A percentile compares a stretch with the other conserved stretches of the same genome.
Evolutionary conservation across 345 rosid species (phyloP).

Genomic region (Viola odorata): DNA sequence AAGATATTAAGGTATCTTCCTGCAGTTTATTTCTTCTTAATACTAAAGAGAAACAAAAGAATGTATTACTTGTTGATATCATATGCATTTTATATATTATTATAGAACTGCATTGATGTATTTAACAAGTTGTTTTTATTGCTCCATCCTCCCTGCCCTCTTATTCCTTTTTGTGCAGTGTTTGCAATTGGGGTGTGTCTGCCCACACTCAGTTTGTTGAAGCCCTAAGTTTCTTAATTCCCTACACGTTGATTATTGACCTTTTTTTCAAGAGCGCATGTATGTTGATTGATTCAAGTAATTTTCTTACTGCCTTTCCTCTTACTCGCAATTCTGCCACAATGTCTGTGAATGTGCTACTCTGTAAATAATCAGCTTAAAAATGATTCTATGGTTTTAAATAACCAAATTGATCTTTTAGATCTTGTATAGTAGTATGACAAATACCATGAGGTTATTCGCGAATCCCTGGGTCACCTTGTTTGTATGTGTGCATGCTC

Average conservation of each 20-base stretch:
- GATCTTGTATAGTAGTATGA: constrained; percentile 7
- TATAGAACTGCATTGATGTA: not conserved
- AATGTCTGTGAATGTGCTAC: not conserved
- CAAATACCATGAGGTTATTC: not conserved
- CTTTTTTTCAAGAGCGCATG: not conserved
- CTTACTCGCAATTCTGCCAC: not conserved
- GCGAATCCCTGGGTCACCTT: not conserved
- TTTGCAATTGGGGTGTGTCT: constrained; percentile 66
- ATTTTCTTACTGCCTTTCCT: not conserved
- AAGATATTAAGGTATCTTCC: constrained; percentile 54
- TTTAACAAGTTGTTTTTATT: constrained; percentile 1
- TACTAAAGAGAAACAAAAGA: not conserved
- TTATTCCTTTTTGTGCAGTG: constrained; percentile 36
- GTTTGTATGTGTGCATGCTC: not conserved
- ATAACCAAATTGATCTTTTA: not conserved
- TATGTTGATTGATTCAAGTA: not conserved
- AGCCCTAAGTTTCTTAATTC: not conserved
- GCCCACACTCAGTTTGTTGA: constrained; percentile 35
- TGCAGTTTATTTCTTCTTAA: constrained; percentile 1
- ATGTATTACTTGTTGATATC: constrained; percentile 1
- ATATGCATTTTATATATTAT: not conserved
- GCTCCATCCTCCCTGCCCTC: not conserved
- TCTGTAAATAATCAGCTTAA: no score
- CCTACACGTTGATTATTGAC: not conserved
- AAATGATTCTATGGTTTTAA: not conserved